Evolutionary conservation across 2,329 filamentous ascomycete species (phyloP).

Genomic region (Xylariaceae sp.): DNA sequence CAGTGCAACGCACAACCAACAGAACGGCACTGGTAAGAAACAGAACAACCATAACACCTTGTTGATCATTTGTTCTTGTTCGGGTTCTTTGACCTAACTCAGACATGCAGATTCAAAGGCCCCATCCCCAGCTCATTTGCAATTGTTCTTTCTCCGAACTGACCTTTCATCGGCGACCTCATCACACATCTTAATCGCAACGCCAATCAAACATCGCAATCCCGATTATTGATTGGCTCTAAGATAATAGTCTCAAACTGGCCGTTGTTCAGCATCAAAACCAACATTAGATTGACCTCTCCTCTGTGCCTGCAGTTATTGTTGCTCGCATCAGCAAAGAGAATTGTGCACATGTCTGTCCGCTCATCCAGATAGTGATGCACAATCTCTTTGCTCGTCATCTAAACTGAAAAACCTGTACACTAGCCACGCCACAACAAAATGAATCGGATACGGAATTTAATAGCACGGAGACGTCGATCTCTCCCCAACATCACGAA

Average conservation of each 20-base stretch:
- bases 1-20: too few relatives aligned
- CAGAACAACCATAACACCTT: too few relatives aligned
- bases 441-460: slow-evolving; percentile 25
- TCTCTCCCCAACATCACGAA: slow-evolving; percentile 17
- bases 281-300: slow-evolving; percentile 1
- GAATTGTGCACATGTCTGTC: slow-evolving; percentile 1
- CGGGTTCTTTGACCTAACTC: too few relatives aligned
- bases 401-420: neutral
- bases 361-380: neutral
- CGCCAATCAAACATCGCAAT: neutral
- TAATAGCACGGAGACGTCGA: slow-evolving; percentile 22
- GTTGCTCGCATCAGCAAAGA: neutral
- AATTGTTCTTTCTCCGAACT: too few relatives aligned
- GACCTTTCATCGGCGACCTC: too few relatives aligned
- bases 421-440: slow-evolving; percentile 6
- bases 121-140: too few relatives aligned
- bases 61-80: too few relatives aligned
- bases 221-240: neutral
- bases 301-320: neutral
- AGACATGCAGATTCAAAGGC: too few relatives aligned
- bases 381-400: neutral
- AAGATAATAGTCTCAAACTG: neutral
- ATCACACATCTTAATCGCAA: too few relatives aligned
- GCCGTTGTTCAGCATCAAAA: slow-evolving; percentile 1
- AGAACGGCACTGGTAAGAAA: too few relatives aligned